These are phyloP conservation scores for Populus hybrid DNA, from an alignment of 441 rosid genomes.

Conservation along the genomic window DNA sequence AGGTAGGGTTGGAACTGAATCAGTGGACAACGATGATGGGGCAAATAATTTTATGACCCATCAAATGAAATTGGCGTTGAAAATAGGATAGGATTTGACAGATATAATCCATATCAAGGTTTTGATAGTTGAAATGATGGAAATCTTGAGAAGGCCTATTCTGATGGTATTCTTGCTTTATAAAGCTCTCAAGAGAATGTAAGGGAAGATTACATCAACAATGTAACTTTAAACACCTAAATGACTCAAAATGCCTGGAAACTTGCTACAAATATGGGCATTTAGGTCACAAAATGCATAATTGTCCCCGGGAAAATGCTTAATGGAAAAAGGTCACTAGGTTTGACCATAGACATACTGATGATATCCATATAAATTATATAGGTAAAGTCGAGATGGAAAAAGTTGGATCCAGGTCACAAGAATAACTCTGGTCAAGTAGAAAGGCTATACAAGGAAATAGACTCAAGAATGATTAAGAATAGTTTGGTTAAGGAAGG, in stretches of 20 bases:
- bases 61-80: conserved; percentile 8
- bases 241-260: conserved; percentile 15
- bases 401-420: conserved; percentile 20
- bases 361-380: conserved; percentile 20
- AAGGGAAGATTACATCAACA: conserved; percentile 5
- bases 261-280: conserved; percentile 36
- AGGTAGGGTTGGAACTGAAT: conserved; percentile 19
- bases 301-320: conserved; percentile 26
- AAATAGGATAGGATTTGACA: conserved; percentile 27
- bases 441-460: conserved; percentile 15
- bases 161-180: conserved; percentile 20
- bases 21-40: conserved; percentile 37
- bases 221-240: conserved; percentile 15
- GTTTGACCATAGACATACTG: conserved; percentile 18
- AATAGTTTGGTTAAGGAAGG: conserved; percentile 23
- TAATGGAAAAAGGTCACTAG: conserved; percentile 19
- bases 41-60: conserved; percentile 23
- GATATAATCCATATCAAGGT: conserved; percentile 28
- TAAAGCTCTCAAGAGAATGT: conserved; percentile 19
- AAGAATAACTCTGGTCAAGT: conserved; percentile 16
- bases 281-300: conserved; percentile 36
- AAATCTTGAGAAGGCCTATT: conserved; percentile 15
- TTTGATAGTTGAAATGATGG: conserved; percentile 24
- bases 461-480: conserved; percentile 13
- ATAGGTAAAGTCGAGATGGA: conserved; percentile 21